Evolutionary conservation across 768 basidiomycete genomes (phyloP).

Genomic region (Chalciporus piperatus): DNA sequence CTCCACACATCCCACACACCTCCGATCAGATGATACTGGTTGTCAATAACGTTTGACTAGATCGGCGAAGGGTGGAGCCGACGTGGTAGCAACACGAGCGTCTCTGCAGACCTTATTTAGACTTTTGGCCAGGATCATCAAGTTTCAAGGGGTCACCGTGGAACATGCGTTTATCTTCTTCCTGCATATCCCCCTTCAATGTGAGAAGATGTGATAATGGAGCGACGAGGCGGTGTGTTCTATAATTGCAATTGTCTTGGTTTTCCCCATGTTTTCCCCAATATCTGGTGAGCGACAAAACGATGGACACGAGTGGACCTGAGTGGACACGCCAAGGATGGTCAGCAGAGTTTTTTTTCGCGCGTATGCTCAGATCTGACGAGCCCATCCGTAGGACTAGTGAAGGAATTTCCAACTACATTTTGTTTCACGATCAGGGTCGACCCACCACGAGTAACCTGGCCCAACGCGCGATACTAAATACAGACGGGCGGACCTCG

Average conservation of each 20-base stretch:
- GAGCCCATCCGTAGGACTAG: no score
- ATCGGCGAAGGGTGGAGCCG: conserved; percentile 9
- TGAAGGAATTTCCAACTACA: no score
- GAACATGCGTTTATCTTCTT: conserved; percentile 1
- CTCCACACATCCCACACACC: no score
- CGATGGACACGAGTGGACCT: neutral
- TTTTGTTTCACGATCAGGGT: no score
- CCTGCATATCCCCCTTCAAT: conserved; percentile 19
- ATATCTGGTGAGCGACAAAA: conserved; percentile 5
- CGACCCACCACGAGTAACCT: no score
- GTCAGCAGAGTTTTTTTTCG: neutral
- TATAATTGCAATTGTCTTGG: conserved; percentile 25
- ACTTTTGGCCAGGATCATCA: conserved; percentile 25
- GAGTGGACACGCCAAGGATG: conserved; percentile 10
- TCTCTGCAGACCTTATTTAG: conserved; percentile 18
- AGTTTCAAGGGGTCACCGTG: conserved; percentile 11
- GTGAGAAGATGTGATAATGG: conserved; percentile 9
- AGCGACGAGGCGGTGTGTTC: conserved; percentile 22
- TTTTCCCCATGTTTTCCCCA: conserved; percentile 10
- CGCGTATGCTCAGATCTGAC: no score
- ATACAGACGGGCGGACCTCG: no score
- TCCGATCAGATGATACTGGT: neutral
- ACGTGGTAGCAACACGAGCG: conserved; percentile 12
- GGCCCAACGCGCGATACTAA: no score
- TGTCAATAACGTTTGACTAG: no score